A percentile compares a stretch with the other conserved stretches of the same genome.
Conservation (phyloP, 306 rosid species). For the Styphnolobium japonicum region DNA sequence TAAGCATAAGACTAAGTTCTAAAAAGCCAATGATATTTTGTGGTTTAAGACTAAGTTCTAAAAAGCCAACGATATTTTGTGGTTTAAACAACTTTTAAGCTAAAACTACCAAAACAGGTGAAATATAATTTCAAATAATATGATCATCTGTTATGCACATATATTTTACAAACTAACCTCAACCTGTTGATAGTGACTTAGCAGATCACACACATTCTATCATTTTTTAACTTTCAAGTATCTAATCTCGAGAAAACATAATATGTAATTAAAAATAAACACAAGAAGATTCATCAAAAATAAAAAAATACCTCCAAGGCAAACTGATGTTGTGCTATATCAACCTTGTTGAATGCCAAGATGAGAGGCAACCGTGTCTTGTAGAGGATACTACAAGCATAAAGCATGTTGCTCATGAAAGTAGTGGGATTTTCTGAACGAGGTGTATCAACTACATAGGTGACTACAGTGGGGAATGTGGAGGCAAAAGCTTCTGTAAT, state of each 20-base stretch:
- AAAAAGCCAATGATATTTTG: not conserved
- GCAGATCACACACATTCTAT: not conserved
- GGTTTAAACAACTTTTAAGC: constrained; percentile 1
- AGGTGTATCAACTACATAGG: constrained; percentile 87
- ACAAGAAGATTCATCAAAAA: not conserved
- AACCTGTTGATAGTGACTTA: not conserved
- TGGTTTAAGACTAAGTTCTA: not conserved
- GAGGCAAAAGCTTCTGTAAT: constrained; percentile 99
- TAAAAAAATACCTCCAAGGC: constrained; percentile 78
- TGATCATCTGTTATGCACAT: not conserved
- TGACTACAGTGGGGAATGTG: constrained; percentile 86
- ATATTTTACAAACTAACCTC: not conserved
- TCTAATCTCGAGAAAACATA: not conserved
- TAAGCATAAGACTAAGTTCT: not conserved
- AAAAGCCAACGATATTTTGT: not conserved
- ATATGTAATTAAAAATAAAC: not conserved
- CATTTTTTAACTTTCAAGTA: not conserved
- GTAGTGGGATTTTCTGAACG: constrained; percentile 79
- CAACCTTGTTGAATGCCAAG: constrained; percentile 83
- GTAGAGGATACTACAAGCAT: constrained; percentile 92
- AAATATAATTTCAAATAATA: not conserved
- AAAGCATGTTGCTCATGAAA: constrained; percentile 97
- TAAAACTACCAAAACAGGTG: constrained; percentile 15
- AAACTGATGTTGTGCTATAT: constrained; percentile 78
- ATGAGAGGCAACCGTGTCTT: constrained; percentile 88